These are phyloP conservation scores for Salix udensis DNA, from an alignment of 345 rosid species.

Conservation along the genomic window DNA sequence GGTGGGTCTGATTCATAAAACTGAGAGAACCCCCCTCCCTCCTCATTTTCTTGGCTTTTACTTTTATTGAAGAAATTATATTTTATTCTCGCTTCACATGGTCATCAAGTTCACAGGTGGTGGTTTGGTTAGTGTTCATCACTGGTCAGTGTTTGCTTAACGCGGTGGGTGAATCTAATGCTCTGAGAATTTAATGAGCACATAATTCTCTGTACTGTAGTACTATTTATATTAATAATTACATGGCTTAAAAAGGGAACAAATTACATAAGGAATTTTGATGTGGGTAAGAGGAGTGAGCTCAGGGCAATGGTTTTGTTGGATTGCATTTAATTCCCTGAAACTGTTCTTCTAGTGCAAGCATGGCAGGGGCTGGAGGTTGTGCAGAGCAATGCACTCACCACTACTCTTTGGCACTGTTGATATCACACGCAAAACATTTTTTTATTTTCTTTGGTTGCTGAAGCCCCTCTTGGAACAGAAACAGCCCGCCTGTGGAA, in stretches of 20 bases:
- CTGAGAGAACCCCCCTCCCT: neutral
- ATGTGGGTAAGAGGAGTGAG: neutral
- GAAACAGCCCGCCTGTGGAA: conserved; percentile 10
- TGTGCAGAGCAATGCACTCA: conserved; percentile 23
- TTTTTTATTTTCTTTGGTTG: conserved; percentile 12
- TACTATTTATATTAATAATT: too few relatives aligned
- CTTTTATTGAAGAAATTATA: neutral
- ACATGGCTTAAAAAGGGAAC: too few relatives aligned
- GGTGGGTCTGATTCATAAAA: neutral
- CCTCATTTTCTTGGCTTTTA: neutral
- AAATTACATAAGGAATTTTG: too few relatives aligned
- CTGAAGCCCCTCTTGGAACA: conserved; percentile 29
- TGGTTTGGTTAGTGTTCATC: neutral
- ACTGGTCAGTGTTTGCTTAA: neutral
- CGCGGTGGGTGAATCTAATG: neutral
- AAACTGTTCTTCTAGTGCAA: conserved; percentile 33
- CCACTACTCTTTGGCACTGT: conserved; percentile 14
- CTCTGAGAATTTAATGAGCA: too few relatives aligned
- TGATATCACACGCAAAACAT: conserved; percentile 34
- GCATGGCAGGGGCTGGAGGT: conserved; percentile 30
- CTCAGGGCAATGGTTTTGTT: conserved; percentile 7
- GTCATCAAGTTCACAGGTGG: neutral
- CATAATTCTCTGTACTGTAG: too few relatives aligned
- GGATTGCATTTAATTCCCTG: conserved; percentile 33
- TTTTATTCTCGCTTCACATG: neutral